Evolutionary conservation across 208 protist species (phyloP).

Genomic region (Crithidia mellificae): DNA sequence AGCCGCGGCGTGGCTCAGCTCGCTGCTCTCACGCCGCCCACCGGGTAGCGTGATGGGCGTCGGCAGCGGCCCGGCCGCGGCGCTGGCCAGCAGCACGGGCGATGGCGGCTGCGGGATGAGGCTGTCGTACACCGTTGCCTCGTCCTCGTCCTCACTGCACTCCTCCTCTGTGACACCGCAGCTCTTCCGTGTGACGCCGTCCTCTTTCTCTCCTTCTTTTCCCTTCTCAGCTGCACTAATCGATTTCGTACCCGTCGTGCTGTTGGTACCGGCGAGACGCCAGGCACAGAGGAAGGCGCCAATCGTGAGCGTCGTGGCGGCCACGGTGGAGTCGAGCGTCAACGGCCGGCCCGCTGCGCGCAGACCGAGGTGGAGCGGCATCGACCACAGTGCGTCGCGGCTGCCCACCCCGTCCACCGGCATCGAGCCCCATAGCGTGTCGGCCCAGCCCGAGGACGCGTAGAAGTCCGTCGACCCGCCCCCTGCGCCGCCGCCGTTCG

Average conservation of each 20-base stretch:
- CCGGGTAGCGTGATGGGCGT: not conserved
- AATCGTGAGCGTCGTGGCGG: constrained; percentile 56
- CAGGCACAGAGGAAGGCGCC: constrained; percentile 72
- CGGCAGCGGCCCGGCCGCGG: not conserved
- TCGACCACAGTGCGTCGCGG: constrained; percentile 29
- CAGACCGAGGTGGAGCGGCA: constrained; percentile 27
- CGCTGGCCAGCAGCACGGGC: not conserved
- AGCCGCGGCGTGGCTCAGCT: not conserved
- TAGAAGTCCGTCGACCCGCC: not conserved
- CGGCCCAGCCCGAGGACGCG: constrained; percentile 5
- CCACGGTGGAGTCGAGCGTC: constrained; percentile 35
- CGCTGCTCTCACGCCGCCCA: not conserved
- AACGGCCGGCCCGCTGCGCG: constrained; percentile 21
- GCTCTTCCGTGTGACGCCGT: too few relatives aligned
- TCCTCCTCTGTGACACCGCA: not conserved
- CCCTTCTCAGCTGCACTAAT: too few relatives aligned
- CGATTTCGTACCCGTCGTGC: too few relatives aligned
- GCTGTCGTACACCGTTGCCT: not conserved
- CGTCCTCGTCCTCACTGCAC: not conserved
- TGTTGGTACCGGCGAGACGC: constrained; percentile 26
- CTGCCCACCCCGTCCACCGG: not conserved
- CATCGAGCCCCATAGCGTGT: constrained; percentile 10
- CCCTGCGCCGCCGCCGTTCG: not conserved
- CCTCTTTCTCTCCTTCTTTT: too few relatives aligned
- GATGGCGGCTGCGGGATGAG: not conserved